phyloP scores from a whole-genome alignment of 208 protist species.

The Leishmania major region DNA sequence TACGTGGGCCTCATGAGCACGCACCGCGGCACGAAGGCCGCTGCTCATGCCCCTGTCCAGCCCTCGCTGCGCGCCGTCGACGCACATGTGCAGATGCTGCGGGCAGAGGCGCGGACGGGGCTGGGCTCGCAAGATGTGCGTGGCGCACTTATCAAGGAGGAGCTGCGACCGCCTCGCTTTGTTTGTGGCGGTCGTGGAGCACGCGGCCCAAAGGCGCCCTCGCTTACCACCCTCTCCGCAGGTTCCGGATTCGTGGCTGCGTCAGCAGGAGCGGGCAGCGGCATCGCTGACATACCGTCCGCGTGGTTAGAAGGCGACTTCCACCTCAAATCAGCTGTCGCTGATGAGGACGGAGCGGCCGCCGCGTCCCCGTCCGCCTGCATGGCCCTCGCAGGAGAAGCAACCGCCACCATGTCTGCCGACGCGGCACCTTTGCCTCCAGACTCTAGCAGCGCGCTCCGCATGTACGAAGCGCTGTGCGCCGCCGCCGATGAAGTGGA shows the following conservation, averaged over 20 bases:
- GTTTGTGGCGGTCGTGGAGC: not conserved
- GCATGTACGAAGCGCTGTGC: conserved; percentile 24
- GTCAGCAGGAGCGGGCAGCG: not conserved
- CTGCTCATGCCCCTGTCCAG: not conserved
- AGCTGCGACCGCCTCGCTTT: conserved; percentile 18
- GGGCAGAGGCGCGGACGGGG: conserved; percentile 35
- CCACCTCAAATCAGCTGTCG: not conserved
- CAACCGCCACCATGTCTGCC: not conserved
- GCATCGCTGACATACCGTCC: conserved; percentile 6
- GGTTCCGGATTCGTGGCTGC: not conserved
- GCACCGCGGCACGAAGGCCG: not conserved
- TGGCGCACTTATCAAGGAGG: conserved; percentile 41
- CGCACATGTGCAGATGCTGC: conserved; percentile 26
- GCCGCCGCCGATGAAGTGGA: conserved; percentile 21
- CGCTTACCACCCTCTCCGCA: not conserved
- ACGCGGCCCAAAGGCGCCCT: not conserved
- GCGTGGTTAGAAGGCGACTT: conserved; percentile 30
- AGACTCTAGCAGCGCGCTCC: not conserved
- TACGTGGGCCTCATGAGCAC: not conserved
- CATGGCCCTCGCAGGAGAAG: not conserved
- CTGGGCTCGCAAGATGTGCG: conserved; percentile 43
- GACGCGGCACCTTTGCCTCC: not conserved
- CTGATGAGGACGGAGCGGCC: not conserved
- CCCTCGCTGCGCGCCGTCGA: conserved; percentile 22
- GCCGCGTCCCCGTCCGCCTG: not conserved